phyloP scores from a whole-genome alignment of 305 asterid species.

The Fraxinus sp. region DNA sequence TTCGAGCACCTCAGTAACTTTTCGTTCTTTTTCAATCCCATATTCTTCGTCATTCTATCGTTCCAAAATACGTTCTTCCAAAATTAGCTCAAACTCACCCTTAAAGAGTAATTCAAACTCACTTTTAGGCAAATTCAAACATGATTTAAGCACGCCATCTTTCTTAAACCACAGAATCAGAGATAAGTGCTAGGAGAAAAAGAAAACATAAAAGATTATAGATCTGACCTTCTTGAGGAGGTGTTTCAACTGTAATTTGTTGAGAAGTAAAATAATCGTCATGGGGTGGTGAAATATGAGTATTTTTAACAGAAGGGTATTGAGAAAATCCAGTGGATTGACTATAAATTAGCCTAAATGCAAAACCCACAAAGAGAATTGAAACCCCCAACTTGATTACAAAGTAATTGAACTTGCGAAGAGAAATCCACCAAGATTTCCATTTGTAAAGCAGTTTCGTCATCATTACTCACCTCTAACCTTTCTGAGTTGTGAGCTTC shows the following conservation, averaged over 20 bases:
- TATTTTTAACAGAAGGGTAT: slow-evolving; percentile 33
- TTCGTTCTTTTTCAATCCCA: no score
- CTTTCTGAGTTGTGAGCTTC: background rate
- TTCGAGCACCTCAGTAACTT: no score
- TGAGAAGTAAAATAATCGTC: slow-evolving; percentile 19
- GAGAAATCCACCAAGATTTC: slow-evolving; percentile 47
- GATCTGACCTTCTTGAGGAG: slow-evolving; percentile 41
- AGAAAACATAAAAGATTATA: slow-evolving; percentile 8
- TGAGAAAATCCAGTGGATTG: slow-evolving; percentile 45
- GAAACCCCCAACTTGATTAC: slow-evolving; percentile 55
- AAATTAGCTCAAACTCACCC: no score
- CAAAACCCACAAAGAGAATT: slow-evolving; percentile 52
- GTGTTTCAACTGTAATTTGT: slow-evolving; percentile 28
- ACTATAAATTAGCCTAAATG: slow-evolving; percentile 40
- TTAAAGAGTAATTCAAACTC: background rate
- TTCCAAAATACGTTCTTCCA: no score
- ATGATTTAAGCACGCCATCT: background rate
- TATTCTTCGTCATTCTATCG: no score
- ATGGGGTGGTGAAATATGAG: slow-evolving; percentile 24
- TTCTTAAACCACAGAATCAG: background rate
- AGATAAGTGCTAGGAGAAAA: background rate
- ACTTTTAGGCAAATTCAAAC: background rate
- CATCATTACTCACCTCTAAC: slow-evolving; percentile 25
- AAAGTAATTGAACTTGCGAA: slow-evolving; percentile 44
- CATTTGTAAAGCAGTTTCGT: slow-evolving; percentile 40